Conservation (phyloP, 345 rosid species). For the Aquilaria malaccensis region DNA sequence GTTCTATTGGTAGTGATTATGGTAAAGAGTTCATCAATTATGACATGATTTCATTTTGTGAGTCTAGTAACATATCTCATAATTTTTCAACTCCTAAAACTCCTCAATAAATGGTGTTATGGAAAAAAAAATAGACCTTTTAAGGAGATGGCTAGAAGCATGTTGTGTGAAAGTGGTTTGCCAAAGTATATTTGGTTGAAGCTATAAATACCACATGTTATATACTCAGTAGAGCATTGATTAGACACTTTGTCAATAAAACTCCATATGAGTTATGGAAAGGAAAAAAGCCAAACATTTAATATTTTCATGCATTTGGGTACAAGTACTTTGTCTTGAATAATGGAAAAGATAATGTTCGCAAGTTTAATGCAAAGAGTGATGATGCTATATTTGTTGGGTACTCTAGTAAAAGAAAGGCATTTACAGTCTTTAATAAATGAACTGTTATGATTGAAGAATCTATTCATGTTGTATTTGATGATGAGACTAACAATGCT, state of each 20-base stretch:
- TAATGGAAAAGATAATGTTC: too few relatives aligned
- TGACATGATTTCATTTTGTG: too few relatives aligned
- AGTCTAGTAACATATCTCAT: too few relatives aligned
- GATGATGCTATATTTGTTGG: too few relatives aligned
- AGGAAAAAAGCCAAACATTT: background rate
- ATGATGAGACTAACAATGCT: too few relatives aligned
- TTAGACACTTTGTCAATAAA: background rate
- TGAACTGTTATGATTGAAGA: background rate
- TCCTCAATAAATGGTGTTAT: background rate
- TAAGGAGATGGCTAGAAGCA: background rate
- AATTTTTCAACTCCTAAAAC: background rate
- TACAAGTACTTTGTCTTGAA: too few relatives aligned
- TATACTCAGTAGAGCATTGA: background rate
- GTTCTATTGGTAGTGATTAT: background rate
- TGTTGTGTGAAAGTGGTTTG: background rate
- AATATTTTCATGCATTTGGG: too few relatives aligned
- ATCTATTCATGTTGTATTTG: background rate
- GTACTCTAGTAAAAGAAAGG: too few relatives aligned
- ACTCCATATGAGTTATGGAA: background rate
- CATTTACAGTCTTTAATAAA: background rate
- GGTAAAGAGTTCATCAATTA: too few relatives aligned
- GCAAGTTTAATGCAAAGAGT: background rate
- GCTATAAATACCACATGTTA: background rate
- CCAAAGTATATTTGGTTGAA: background rate
- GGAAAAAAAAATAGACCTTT: background rate